These are phyloP conservation scores for Rutstroemia sp. DNA, from an alignment of 2,329 filamentous ascomycete species.

Conservation along the genomic window DNA sequence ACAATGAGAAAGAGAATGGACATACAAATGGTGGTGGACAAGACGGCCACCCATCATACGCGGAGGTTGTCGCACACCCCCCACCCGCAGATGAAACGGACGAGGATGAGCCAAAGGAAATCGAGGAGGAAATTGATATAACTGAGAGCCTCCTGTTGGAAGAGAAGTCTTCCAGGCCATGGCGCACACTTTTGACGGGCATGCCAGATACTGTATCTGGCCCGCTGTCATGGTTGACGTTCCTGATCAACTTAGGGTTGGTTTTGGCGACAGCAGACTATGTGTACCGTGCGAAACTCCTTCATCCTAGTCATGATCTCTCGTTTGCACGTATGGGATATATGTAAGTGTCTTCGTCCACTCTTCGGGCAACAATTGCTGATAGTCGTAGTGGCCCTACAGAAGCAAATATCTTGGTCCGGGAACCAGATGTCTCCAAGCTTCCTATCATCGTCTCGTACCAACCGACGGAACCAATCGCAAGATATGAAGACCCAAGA, in stretches of 20 bases:
- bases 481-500: constrained; percentile 45
- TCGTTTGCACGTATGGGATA: constrained; percentile 85
- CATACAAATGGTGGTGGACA: too few relatives aligned
- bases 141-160: constrained; percentile 54
- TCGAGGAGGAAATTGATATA: constrained; percentile 49
- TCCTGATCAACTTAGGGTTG: constrained; percentile 64
- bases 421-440: constrained; percentile 70
- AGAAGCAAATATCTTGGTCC: constrained; percentile 72
- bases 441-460: constrained; percentile 71
- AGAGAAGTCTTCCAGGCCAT: constrained; percentile 46
- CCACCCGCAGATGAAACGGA: constrained; percentile 14
- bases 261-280: constrained; percentile 68
- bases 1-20: too few relatives aligned
- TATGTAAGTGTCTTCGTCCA: constrained; percentile 36
- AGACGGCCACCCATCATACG: constrained; percentile 19
- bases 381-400: constrained; percentile 46
- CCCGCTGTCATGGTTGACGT: constrained; percentile 57
- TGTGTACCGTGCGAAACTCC: constrained; percentile 63
- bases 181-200: constrained; percentile 66
- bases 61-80: constrained; percentile 24
- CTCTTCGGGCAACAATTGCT: background rate
- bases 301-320: constrained; percentile 65
- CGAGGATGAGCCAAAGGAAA: constrained; percentile 30
- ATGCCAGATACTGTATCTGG: constrained; percentile 65
- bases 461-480: constrained; percentile 43